A percentile compares a stretch with the other conserved stretches of the same genome.
Conservation (phyloP, 2,329 filamentous ascomycete genomes). For the Niveomyces coronatus region DNA sequence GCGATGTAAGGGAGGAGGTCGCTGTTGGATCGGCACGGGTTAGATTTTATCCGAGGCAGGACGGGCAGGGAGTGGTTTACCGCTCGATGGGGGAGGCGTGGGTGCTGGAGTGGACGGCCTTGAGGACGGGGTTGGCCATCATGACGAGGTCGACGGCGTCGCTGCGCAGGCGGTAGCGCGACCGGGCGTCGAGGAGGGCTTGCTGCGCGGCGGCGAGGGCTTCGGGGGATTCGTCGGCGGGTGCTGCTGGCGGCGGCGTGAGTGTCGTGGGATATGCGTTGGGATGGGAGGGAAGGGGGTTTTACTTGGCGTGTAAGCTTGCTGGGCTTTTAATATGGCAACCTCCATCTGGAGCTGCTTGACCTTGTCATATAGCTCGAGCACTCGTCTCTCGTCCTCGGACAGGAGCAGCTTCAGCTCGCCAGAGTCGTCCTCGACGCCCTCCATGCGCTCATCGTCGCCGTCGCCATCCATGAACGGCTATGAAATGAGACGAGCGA, state of each 20-base stretch:
- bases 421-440: constrained; percentile 23
- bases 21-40: constrained; percentile 28
- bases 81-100: constrained; percentile 56
- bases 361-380: constrained; percentile 61
- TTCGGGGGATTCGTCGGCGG: constrained; percentile 32
- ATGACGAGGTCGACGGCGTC: constrained; percentile 59
- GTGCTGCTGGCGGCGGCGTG: constrained; percentile 9
- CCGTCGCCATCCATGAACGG: constrained; percentile 3
- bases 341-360: constrained; percentile 64
- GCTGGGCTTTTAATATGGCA: constrained; percentile 49
- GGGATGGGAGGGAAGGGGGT: too few relatives aligned
- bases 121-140: constrained; percentile 64
- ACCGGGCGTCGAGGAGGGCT: constrained; percentile 59
- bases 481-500: background rate
- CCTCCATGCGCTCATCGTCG: constrained; percentile 20
- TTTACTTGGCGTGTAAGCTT: constrained; percentile 26
- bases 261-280: background rate
- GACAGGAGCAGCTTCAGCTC: constrained; percentile 43
- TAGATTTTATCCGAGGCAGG: too few relatives aligned
- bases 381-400: constrained; percentile 52
- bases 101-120: constrained; percentile 61
- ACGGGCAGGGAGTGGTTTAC: constrained; percentile 31
- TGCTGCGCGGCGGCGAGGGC: constrained; percentile 49
- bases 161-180: constrained; percentile 58
- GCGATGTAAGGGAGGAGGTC: constrained; percentile 57